Percentiles rank a stretch among this genome's conserved stretches.
phyloP scores from a whole-genome alignment of 345 rosid genomes.

The Populus alba region DNA sequence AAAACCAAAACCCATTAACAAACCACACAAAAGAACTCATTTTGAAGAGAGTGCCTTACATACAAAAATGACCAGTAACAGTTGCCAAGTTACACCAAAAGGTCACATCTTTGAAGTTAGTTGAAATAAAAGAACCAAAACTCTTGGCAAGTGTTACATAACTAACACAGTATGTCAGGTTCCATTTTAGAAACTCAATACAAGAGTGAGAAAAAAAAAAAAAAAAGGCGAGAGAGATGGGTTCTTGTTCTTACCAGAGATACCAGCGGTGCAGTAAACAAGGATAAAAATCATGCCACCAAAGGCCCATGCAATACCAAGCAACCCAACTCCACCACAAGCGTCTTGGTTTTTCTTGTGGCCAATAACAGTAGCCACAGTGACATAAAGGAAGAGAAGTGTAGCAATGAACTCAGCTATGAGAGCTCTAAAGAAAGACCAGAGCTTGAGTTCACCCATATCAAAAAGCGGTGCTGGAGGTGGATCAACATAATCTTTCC shows the following conservation, averaged over 20 bases:
- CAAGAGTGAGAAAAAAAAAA: background rate
- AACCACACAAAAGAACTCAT: background rate
- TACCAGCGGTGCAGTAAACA: slow-evolving; percentile 80
- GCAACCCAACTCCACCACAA: slow-evolving; percentile 79
- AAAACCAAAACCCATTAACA: background rate
- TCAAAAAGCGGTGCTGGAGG: slow-evolving; percentile 86
- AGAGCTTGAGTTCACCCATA: slow-evolving; percentile 59
- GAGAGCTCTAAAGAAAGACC: slow-evolving; percentile 93
- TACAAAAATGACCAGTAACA: background rate
- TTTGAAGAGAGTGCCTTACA: background rate
- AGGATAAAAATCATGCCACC: slow-evolving; percentile 83
- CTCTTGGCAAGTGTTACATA: background rate
- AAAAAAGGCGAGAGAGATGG: background rate
- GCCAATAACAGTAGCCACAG: slow-evolving; percentile 82
- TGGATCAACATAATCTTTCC: slow-evolving; percentile 91
- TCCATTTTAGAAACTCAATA: background rate
- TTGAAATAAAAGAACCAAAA: background rate
- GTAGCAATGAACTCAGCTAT: slow-evolving; percentile 96
- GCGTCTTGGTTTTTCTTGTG: slow-evolving; percentile 55
- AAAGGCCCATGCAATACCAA: slow-evolving; percentile 91
- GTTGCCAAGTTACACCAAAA: background rate
- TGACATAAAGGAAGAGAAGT: slow-evolving; percentile 81
- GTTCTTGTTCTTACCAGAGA: slow-evolving; percentile 49
- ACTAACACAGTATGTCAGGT: background rate
- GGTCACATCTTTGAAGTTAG: background rate